Percentiles rank a stretch among this genome's conserved stretches.
Evolutionary conservation across 108 stramenopile species (phyloP).

Genomic region (Nitzschia putrida): DNA sequence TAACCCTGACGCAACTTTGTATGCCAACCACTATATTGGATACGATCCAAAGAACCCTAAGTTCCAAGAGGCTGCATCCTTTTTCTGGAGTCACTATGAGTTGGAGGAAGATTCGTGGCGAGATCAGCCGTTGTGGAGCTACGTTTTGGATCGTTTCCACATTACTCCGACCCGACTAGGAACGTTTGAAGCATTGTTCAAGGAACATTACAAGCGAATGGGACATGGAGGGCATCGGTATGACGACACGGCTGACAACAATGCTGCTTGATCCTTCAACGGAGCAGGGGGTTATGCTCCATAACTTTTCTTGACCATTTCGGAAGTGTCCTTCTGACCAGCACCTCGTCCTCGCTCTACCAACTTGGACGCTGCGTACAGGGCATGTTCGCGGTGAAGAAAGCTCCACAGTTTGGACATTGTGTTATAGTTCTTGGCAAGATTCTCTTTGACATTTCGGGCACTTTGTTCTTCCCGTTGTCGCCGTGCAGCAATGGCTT

Average conservation of each 20-base stretch:
- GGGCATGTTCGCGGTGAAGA: slow-evolving; percentile 63
- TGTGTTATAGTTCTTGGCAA: slow-evolving; percentile 52
- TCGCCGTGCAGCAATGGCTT: slow-evolving; percentile 60
- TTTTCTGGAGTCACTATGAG: slow-evolving; percentile 39
- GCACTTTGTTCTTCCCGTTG: slow-evolving; percentile 62
- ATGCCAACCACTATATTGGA: slow-evolving; percentile 28
- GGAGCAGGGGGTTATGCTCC: not conserved
- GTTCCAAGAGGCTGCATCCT: slow-evolving; percentile 22
- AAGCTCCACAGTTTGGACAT: slow-evolving; percentile 61
- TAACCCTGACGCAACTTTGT: slow-evolving; percentile 12
- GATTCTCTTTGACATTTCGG: slow-evolving; percentile 42
- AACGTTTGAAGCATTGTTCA: slow-evolving; percentile 26
- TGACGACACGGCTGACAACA: slow-evolving; percentile 8
- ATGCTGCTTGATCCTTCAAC: slow-evolving; percentile 2
- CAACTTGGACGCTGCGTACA: slow-evolving; percentile 71
- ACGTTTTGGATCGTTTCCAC: slow-evolving; percentile 19
- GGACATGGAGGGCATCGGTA: slow-evolving; percentile 27
- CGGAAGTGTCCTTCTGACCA: slow-evolving; percentile 8
- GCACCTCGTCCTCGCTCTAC: slow-evolving; percentile 41
- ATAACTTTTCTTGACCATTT: slow-evolving; percentile 39
- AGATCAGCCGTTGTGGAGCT: slow-evolving; percentile 42
- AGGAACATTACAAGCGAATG: slow-evolving; percentile 17
- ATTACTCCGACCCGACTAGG: slow-evolving; percentile 25
- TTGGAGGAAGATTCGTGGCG: slow-evolving; percentile 38
- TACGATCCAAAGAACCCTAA: slow-evolving; percentile 18